A percentile compares a stretch with the other conserved stretches of the same genome.
Conservation (phyloP, 2,329 filamentous ascomycete species). For the Colletotrichum zoysiae region DNA sequence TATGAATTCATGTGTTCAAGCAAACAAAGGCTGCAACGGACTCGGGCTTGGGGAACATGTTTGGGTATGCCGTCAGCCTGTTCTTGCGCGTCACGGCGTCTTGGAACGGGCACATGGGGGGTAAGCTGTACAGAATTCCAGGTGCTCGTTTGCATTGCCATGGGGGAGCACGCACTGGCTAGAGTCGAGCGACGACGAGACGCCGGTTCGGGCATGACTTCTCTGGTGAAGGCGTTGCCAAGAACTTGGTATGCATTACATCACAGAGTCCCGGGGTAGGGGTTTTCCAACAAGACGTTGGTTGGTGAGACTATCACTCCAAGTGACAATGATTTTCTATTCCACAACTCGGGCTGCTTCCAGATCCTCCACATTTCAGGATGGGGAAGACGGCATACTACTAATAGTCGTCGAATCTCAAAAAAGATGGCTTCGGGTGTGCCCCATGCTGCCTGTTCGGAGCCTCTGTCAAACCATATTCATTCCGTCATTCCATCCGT, state of each 20-base stretch:
- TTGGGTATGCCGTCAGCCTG: background rate
- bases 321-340: background rate
- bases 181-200: background rate
- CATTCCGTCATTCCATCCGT: slow-evolving; percentile 2
- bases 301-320: background rate
- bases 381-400: background rate
- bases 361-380: background rate
- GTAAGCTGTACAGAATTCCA: background rate
- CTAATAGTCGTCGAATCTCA: background rate
- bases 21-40: background rate
- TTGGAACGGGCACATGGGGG: background rate
- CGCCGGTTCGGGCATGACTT: background rate
- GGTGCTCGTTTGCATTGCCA: background rate
- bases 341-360: background rate
- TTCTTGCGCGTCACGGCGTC: background rate
- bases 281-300: background rate
- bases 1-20: too few relatives aligned
- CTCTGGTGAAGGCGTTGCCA: background rate
- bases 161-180: background rate
- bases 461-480: slow-evolving; percentile 2
- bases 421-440: background rate
- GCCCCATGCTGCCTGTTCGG: background rate
- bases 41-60: background rate
- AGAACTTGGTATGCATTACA: background rate
- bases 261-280: background rate